Evolutionary conservation across 768 basidiomycete genomes (phyloP).

Genomic region (Chlorophyllum brunneum): DNA sequence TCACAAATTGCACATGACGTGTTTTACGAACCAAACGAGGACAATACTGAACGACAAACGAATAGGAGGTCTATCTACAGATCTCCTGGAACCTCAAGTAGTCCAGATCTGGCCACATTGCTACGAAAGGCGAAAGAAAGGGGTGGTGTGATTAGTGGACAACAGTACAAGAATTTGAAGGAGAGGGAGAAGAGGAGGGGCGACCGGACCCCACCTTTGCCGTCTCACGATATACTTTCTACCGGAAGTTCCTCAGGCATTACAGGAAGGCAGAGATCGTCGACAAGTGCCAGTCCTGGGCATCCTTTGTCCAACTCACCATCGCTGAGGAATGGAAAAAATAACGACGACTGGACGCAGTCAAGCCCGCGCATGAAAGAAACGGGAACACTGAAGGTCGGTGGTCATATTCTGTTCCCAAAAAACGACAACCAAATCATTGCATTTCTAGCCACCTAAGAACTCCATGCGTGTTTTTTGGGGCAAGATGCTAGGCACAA

Average conservation of each 20-base stretch:
- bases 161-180: slow-evolving; percentile 24
- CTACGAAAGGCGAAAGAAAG: slow-evolving; percentile 79
- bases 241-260: slow-evolving; percentile 14
- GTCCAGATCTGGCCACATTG: slow-evolving; percentile 87
- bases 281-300: not conserved
- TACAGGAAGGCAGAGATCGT: slow-evolving; percentile 1
- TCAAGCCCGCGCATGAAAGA: slow-evolving; percentile 17
- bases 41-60: slow-evolving; percentile 37
- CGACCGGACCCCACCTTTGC: slow-evolving; percentile 39
- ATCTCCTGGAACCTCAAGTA: slow-evolving; percentile 84
- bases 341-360: slow-evolving; percentile 4
- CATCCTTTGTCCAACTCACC: not conserved
- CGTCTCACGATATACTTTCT: slow-evolving; percentile 27
- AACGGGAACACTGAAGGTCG: slow-evolving; percentile 41
- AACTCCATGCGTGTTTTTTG: slow-evolving; percentile 72
- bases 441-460: slow-evolving; percentile 38
- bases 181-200: slow-evolving; percentile 29
- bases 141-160: slow-evolving; percentile 37
- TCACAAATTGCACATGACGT: slow-evolving; percentile 7
- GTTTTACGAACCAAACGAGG: slow-evolving; percentile 5
- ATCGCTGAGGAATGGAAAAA: not conserved
- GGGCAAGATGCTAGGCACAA: slow-evolving; percentile 74
- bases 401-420: slow-evolving; percentile 15
- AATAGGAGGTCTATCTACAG: slow-evolving; percentile 86
- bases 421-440: not conserved